Conservation (phyloP, 164 flowering plant species). For the Annona cherimola region DNA sequence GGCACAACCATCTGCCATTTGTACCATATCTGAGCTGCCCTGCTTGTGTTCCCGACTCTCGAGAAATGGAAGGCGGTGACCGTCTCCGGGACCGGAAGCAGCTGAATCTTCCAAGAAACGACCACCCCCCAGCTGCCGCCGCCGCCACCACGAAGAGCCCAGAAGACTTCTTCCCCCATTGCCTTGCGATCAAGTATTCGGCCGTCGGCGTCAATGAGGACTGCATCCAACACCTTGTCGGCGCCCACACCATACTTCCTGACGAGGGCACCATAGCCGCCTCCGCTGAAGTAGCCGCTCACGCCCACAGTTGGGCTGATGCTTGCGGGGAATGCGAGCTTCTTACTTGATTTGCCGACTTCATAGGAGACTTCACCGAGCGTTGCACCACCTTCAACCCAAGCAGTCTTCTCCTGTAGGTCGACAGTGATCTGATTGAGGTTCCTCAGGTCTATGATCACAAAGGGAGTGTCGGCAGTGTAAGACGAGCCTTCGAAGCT, state of each 20-base stretch:
- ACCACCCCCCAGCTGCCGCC: slow-evolving; percentile 18
- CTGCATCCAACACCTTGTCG: slow-evolving; percentile 20
- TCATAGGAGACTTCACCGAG: slow-evolving; percentile 23
- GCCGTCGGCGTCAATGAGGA: slow-evolving; percentile 11
- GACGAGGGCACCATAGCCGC: slow-evolving; percentile 3
- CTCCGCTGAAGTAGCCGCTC: slow-evolving; percentile 8
- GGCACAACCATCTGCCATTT: slow-evolving; percentile 11
- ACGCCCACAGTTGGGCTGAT: slow-evolving; percentile 14
- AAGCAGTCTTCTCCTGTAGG: slow-evolving; percentile 12
- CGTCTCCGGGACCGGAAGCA: slow-evolving; percentile 11
- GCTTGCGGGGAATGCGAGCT: slow-evolving; percentile 24
- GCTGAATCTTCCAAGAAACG: slow-evolving; percentile 10
- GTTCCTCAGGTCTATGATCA: slow-evolving; percentile 20
- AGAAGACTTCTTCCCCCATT: slow-evolving; percentile 25
- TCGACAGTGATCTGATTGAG: slow-evolving; percentile 12
- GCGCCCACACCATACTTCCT: slow-evolving; percentile 10
- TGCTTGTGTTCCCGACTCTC: slow-evolving; percentile 5
- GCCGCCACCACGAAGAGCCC: slow-evolving; percentile 25
- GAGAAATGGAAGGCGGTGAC: slow-evolving; percentile 15
- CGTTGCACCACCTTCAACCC: slow-evolving; percentile 27
- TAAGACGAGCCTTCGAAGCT: slow-evolving; percentile 24
- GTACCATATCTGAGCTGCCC: not conserved
- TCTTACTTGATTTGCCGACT: slow-evolving; percentile 9
- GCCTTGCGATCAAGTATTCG: slow-evolving; percentile 13
- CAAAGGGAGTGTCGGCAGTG: slow-evolving; percentile 7